Base-by-base conservation (phyloP, 306 rosid genomes). In the Acacia acuminata region DNA sequence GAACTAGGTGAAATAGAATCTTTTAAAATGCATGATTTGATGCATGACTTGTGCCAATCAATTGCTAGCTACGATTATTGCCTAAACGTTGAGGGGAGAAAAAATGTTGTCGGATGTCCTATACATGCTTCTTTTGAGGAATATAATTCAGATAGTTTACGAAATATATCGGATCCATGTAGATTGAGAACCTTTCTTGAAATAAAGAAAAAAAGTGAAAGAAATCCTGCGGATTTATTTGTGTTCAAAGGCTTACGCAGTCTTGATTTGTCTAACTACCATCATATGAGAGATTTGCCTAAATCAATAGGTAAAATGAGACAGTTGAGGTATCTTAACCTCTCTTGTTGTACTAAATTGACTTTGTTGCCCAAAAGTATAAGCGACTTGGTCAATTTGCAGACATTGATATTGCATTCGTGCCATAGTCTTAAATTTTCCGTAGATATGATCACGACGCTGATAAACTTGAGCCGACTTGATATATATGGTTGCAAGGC, bases 151-250 rank as follows among this genome's bases (percentile, higher is more conserved):
- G 8, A 5, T 0, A 0, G 20, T 14, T 63, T 20, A 63, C 6
- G 4, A 27, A 5, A 25, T 5, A 12, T 11, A 10, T 10, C 2
- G 19, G 40, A 63, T 30, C 40, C 19, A 63, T 0, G 7, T 27
- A 5, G 19, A 63, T 14, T 27, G 8, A 13, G 69, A 63, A 63
- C 20, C 20, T 25, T 27, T 11, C 36, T 63, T 64, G 0, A 13
- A 4, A 2, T 7, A 0, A 14, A 6, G 42, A 2, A 0, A 5
- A 1, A 3, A 1, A 0, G 0, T 13, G 10, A 14, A 5, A 1
- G 14, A 7, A 16, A 14, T 30, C 69, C 10, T 30, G 2, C 5
- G 7, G 14, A 15, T 27, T 13, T 64, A 14, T 11, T 14, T 27
- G 2, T 1, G 42, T 64, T 30, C 20, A 64, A 2, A 30, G 4